phyloP scores from a whole-genome alignment of 1,284 basidiomycete species.

The Apiotrichum montevideense region DNA sequence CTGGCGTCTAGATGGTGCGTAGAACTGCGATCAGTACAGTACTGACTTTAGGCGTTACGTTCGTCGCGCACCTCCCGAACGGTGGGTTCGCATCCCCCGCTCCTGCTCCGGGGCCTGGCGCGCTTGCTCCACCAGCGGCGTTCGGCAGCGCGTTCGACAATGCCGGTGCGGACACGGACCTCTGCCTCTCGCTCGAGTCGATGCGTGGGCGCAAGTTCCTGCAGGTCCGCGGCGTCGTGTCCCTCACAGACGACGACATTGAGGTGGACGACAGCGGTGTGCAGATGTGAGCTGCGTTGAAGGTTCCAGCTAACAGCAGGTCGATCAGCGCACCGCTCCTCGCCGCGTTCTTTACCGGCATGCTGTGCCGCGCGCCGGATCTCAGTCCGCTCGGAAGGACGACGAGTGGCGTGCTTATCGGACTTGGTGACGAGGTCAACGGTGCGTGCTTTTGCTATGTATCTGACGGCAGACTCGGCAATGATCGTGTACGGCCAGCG shows the following conservation, averaged over 20 bases:
- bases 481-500: constrained; percentile 18
- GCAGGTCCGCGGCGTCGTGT: constrained; percentile 32
- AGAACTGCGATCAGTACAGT: neutral
- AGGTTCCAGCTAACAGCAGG: constrained; percentile 7
- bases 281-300: constrained; percentile 24
- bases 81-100: too few relatives aligned
- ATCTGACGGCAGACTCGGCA: neutral
- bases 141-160: neutral
- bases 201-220: constrained; percentile 43
- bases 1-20: constrained; percentile 40
- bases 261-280: constrained; percentile 33
- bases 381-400: constrained; percentile 33
- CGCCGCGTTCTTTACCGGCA: constrained; percentile 33
- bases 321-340: constrained; percentile 32
- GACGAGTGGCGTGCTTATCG: constrained; percentile 31
- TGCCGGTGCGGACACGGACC: constrained; percentile 16
- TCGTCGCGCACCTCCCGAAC: constrained; percentile 32
- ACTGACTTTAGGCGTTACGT: constrained; percentile 32
- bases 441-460: neutral
- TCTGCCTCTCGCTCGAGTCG: constrained; percentile 46
- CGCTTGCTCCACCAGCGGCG: too few relatives aligned
- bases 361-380: constrained; percentile 27
- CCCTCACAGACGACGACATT: constrained; percentile 30
- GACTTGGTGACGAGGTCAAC: constrained; percentile 42
- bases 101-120: too few relatives aligned